phyloP scores from a whole-genome alignment of 2,329 filamentous ascomycete genomes.

The Diaporthe longicolla region DNA sequence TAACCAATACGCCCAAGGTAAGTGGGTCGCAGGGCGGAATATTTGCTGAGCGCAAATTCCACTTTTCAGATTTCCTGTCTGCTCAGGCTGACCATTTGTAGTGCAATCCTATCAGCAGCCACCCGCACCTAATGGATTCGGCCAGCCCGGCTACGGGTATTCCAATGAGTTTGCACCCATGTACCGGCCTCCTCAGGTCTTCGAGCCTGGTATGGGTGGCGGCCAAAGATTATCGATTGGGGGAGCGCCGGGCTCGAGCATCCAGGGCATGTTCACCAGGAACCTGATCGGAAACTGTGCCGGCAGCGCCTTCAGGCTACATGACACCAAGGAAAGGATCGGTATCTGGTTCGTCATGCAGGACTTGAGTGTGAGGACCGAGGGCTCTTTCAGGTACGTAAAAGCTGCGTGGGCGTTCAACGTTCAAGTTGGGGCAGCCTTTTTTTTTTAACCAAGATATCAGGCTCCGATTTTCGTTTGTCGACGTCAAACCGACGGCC shows the following conservation, averaged over 20 bases:
- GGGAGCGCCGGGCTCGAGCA: conserved; percentile 66
- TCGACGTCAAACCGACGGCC: conserved; percentile 74
- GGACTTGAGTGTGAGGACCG: conserved; percentile 93
- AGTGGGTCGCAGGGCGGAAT: conserved; percentile 6
- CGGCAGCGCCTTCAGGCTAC: conserved; percentile 88
- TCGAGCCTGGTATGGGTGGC: conserved; percentile 50
- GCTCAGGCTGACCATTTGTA: conserved; percentile 18
- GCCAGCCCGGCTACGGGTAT: conserved; percentile 40
- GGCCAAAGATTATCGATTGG: conserved; percentile 54
- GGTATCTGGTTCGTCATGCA: conserved; percentile 98
- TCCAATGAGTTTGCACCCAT: conserved; percentile 40
- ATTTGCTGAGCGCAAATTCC: not conserved
- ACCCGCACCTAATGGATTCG: conserved; percentile 41
- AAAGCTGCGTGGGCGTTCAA: not conserved
- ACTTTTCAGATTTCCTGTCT: not conserved
- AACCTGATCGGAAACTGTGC: conserved; percentile 95
- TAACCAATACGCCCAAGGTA: conserved; percentile 40
- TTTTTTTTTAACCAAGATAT: conserved; percentile 9
- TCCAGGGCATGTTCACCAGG: conserved; percentile 85
- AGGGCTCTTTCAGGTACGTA: conserved; percentile 87
- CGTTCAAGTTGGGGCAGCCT: not conserved
- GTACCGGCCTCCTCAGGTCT: conserved; percentile 52
- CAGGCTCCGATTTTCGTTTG: conserved; percentile 80
- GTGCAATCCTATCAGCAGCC: conserved; percentile 37
- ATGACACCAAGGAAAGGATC: conserved; percentile 82